A percentile compares a stretch with the other conserved stretches of the same genome.
phyloP scores from a whole-genome alignment of 805 yeast species.

The Hemisphaericaspora nanyangensis region DNA sequence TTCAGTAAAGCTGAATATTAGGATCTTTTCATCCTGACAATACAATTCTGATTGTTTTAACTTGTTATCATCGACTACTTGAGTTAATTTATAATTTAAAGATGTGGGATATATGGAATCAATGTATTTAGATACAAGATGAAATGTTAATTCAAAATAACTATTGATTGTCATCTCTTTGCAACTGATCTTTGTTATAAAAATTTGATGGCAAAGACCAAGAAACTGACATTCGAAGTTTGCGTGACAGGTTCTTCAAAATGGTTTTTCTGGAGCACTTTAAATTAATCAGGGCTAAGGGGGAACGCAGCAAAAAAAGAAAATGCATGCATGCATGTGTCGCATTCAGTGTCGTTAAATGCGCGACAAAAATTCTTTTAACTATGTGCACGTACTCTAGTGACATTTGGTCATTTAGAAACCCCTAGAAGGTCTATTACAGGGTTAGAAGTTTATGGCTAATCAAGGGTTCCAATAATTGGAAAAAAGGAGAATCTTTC shows the following conservation, averaged over 20 bases:
- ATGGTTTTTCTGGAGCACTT: too few relatives aligned
- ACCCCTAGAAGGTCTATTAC: too few relatives aligned
- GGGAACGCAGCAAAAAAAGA: too few relatives aligned
- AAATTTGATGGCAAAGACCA: not conserved
- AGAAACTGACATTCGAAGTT: not conserved
- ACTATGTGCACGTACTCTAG: too few relatives aligned
- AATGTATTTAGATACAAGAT: constrained; percentile 18
- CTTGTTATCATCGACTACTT: constrained; percentile 4
- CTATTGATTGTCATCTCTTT: constrained; percentile 12
- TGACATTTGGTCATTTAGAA: too few relatives aligned
- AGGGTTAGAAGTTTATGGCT: too few relatives aligned
- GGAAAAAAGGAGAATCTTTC: too few relatives aligned
- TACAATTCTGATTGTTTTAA: constrained; percentile 13
- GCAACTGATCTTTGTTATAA: not conserved
- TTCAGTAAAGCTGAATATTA: constrained; percentile 9
- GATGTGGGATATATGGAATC: constrained; percentile 10
- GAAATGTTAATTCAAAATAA: constrained; percentile 20
- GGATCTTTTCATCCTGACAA: constrained; percentile 1
- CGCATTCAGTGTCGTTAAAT: not conserved
- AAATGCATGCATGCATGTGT: not conserved
- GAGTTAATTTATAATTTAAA: constrained; percentile 6
- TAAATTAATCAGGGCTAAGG: not conserved
- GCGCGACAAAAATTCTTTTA: not conserved
- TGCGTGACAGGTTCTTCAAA: not conserved
- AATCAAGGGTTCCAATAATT: too few relatives aligned